A percentile compares a stretch with the other conserved stretches of the same genome.
Evolutionary conservation across 75 land plant species (phyloP).

Genomic region (Pinus tabuliformis): DNA sequence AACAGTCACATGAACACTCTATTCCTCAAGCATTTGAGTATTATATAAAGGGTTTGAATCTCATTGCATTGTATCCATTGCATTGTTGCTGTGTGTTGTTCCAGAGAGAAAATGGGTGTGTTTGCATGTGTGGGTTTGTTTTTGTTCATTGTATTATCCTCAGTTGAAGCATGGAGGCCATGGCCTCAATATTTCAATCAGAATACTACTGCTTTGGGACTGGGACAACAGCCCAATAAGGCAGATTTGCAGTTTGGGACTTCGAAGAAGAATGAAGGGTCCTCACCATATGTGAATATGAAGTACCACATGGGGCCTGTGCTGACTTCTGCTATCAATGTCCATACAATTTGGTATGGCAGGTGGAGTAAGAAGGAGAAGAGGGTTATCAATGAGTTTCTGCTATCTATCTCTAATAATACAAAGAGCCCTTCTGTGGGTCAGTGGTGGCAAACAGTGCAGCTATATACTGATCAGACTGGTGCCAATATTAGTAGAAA

Average conservation of each 20-base stretch:
- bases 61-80: too few species aligned
- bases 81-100: too few species aligned
- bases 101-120: too few species aligned
- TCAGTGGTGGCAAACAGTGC: conserved; percentile 73
- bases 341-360: conserved; percentile 9
- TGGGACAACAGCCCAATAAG: too few species aligned
- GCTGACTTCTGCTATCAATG: conserved; percentile 17
- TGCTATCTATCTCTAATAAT: background rate
- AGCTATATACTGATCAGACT: conserved; percentile 69
- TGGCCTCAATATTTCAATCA: too few species aligned
- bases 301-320: conserved; percentile 40
- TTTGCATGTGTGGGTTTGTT: too few species aligned
- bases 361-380: conserved; percentile 13
- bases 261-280: conserved; percentile 26
- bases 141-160: too few species aligned
- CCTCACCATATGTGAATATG: conserved; percentile 21
- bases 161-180: too few species aligned
- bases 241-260: background rate
- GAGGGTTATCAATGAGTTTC: conserved; percentile 11
- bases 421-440: conserved; percentile 46
- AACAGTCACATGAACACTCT: too few species aligned
- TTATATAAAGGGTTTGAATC: too few species aligned
- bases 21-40: too few species aligned
- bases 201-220: too few species aligned
- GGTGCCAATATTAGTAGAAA: conserved; percentile 48